These are phyloP conservation scores for Triticum timopheevii DNA, from an alignment of 176 grass and related monocot genomes.

Conservation along the genomic window DNA sequence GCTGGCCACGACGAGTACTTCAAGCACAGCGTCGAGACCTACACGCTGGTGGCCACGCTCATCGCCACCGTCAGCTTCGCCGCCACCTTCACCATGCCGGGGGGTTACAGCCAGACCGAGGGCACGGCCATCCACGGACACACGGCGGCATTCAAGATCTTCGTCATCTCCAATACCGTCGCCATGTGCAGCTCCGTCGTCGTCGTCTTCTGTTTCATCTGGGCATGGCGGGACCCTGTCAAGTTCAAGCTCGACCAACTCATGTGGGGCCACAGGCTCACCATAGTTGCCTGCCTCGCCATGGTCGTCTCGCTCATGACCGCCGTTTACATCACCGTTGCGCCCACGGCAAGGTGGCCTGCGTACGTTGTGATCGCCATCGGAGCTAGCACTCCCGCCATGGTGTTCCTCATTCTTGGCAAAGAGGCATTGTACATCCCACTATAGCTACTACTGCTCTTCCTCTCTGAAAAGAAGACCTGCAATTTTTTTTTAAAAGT, in stretches of 20 bases:
- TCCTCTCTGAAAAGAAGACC: too few relatives aligned
- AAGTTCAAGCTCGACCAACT: conserved; percentile 36
- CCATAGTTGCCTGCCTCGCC: conserved; percentile 33
- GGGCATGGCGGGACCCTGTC: conserved; percentile 37
- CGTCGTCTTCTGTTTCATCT: conserved; percentile 48
- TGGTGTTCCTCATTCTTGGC: conserved; percentile 29
- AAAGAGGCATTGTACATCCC: conserved; percentile 15
- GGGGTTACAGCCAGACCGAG: conserved; percentile 13
- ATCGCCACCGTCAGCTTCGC: conserved; percentile 41
- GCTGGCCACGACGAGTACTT: conserved; percentile 16
- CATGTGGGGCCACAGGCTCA: conserved; percentile 43
- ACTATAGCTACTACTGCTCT: not conserved
- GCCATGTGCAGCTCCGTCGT: conserved; percentile 52
- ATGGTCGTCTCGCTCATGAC: conserved; percentile 42
- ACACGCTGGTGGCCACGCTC: conserved; percentile 39
- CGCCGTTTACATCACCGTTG: conserved; percentile 32
- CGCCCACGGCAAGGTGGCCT: conserved; percentile 1
- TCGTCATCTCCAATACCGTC: conserved; percentile 44
- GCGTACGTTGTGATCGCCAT: conserved; percentile 35
- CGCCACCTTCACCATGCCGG: conserved; percentile 37
- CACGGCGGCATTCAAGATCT: conserved; percentile 32
- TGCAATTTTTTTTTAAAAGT: too few relatives aligned
- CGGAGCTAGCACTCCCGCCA: conserved; percentile 23
- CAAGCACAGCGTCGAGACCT: conserved; percentile 16
- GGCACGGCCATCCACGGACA: conserved; percentile 27